These are phyloP conservation scores for Dalbergia oliveri DNA, from an alignment of 306 rosid species.

Conservation along the genomic window DNA sequence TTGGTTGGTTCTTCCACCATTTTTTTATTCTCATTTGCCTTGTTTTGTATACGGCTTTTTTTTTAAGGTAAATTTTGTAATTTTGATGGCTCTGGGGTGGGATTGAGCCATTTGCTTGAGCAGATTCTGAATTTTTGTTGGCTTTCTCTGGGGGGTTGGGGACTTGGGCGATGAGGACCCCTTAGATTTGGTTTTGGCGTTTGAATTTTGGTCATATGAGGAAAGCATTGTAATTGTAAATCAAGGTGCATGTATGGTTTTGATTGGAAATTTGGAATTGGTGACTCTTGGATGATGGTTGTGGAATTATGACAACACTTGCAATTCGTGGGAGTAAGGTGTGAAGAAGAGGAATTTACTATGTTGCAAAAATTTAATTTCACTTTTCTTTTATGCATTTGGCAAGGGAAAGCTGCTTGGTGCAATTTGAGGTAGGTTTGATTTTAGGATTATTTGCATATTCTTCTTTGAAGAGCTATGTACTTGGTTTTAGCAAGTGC, in stretches of 20 bases:
- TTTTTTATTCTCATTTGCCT: background rate
- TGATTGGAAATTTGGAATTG: conserved; percentile 35
- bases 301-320: conserved; percentile 32
- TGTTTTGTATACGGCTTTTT: background rate
- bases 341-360: conserved; percentile 16
- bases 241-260: background rate
- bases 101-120: conserved; percentile 35
- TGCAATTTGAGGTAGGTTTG: conserved; percentile 31
- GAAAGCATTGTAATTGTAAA: background rate
- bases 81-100: conserved; percentile 16
- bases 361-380: conserved; percentile 29
- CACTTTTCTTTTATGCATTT: background rate
- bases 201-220: background rate
- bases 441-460: conserved; percentile 24
- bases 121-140: conserved; percentile 26
- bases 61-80: background rate
- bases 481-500: background rate
- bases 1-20: conserved; percentile 12
- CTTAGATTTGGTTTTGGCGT: conserved; percentile 25
- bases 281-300: conserved; percentile 32
- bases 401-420: conserved; percentile 13
- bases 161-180: background rate
- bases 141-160: conserved; percentile 1
- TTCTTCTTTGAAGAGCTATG: conserved; percentile 15
- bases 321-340: conserved; percentile 28